phyloP scores from a whole-genome alignment of 179 eudicot species.

The Actinidia arguta region DNA sequence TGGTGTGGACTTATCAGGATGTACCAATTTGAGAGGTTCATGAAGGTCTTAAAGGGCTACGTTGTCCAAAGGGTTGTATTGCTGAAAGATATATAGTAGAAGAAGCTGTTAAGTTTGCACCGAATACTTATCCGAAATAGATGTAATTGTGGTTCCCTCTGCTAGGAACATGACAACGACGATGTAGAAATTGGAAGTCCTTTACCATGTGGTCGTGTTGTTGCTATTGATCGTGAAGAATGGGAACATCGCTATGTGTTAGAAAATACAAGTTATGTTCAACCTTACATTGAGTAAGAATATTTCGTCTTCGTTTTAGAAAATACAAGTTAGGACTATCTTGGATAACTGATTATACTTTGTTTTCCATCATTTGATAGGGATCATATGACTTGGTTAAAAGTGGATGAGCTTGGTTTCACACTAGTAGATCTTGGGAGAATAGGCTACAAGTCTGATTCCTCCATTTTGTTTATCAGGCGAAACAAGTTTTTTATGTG shows the following conservation, averaged over 20 bases:
- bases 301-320: not conserved
- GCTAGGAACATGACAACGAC: not conserved
- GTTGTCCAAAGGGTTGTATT: not conserved
- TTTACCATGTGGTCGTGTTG: not conserved
- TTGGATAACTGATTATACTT: too few species aligned
- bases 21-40: not conserved
- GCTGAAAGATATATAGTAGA: not conserved
- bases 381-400: not conserved
- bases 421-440: conserved; percentile 6
- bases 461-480: not conserved
- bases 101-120: not conserved
- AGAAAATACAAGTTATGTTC: not conserved
- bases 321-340: not conserved
- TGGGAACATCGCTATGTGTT: not conserved
- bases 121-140: not conserved
- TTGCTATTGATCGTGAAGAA: not conserved
- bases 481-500: conserved; percentile 2
- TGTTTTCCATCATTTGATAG: not conserved
- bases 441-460: conserved; percentile 13
- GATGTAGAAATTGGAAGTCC: not conserved
- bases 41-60: not conserved
- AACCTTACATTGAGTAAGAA: not conserved
- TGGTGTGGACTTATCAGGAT: too few species aligned
- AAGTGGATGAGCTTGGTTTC: conserved; percentile 6
- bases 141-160: not conserved